These are phyloP conservation scores for Rhodamnia argentea DNA, from an alignment of 345 rosid species.

Conservation along the genomic window DNA sequence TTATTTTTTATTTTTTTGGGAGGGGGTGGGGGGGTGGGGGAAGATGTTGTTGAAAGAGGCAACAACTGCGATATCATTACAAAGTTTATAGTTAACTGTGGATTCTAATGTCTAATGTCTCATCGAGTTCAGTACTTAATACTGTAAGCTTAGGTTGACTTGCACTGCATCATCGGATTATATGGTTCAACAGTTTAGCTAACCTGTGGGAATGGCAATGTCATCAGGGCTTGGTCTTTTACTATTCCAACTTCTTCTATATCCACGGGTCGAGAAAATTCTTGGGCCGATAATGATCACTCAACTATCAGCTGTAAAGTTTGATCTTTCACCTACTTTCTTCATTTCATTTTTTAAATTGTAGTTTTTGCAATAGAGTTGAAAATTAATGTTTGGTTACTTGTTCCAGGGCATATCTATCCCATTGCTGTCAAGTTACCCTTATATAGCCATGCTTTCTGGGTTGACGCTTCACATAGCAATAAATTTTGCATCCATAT, in stretches of 20 bases:
- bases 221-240: slow-evolving; percentile 36
- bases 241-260: slow-evolving; percentile 40
- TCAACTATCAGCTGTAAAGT: slow-evolving; percentile 34
- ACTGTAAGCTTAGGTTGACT: neutral
- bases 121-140: neutral
- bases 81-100: neutral
- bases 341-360: neutral
- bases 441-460: slow-evolving; percentile 41
- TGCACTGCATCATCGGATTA: neutral
- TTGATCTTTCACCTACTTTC: neutral
- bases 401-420: slow-evolving; percentile 35
- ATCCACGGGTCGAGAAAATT: slow-evolving; percentile 28
- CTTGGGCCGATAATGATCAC: slow-evolving; percentile 36
- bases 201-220: neutral
- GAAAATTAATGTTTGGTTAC: neutral
- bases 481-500: slow-evolving; percentile 29
- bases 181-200: neutral
- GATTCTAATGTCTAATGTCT: neutral
- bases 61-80: neutral
- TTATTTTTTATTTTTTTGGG: neutral
- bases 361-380: neutral
- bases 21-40: too few species aligned
- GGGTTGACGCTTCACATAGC: slow-evolving; percentile 26
- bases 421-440: slow-evolving; percentile 32
- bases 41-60: neutral